A percentile compares a stretch with the other conserved stretches of the same genome.
Conservation (phyloP, 345 rosid species). For the Eucalyptus cloeziana region DNA sequence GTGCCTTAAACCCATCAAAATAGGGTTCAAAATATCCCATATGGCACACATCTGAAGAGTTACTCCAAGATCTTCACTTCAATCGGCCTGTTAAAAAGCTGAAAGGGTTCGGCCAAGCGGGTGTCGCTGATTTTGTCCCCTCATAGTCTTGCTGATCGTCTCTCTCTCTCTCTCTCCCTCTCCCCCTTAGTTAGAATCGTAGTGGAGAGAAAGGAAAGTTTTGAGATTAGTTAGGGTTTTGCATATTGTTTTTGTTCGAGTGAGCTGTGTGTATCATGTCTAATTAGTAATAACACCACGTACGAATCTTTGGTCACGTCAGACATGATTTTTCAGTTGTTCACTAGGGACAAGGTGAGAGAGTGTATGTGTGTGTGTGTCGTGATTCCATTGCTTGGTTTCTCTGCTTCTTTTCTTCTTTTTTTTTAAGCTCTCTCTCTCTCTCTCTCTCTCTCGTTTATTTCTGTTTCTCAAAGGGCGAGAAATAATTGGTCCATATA, state of each 20-base stretch:
- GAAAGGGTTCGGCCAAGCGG: background rate
- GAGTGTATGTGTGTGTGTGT: background rate
- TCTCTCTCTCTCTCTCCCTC: background rate
- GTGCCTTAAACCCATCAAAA: background rate
- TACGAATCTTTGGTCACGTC: conserved; percentile 33
- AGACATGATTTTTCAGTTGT: conserved; percentile 21
- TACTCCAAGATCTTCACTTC: background rate
- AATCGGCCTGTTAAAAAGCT: background rate
- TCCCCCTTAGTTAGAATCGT: background rate
- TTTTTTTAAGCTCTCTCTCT: background rate
- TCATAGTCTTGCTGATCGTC: background rate
- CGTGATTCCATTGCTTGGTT: conserved; percentile 1
- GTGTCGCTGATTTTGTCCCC: background rate
- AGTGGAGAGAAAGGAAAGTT: background rate
- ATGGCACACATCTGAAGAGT: background rate
- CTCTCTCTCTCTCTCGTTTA: background rate
- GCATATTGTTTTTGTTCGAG: background rate
- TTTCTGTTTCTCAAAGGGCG: background rate
- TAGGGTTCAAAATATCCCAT: background rate
- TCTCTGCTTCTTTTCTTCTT: background rate
- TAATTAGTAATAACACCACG: background rate
- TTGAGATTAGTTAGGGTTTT: background rate
- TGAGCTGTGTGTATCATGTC: background rate
- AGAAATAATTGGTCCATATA: background rate
- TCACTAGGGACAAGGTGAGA: conserved; percentile 1